Conservation (phyloP, 306 rosid genomes). For the Ammopiptanthus mongolicus region DNA sequence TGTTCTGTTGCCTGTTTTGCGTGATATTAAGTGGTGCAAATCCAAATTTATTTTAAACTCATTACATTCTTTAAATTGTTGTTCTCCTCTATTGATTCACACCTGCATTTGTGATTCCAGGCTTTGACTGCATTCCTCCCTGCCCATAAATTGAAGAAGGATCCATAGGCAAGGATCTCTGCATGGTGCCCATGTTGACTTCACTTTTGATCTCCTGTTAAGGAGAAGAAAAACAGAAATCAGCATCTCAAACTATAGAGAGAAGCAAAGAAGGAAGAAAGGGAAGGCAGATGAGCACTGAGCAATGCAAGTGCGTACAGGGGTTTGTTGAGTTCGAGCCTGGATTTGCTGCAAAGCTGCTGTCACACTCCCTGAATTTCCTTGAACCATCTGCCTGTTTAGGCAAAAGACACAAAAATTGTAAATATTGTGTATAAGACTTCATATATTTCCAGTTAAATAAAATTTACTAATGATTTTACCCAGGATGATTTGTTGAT, state of each 20-base stretch:
- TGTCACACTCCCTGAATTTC: conserved; percentile 66
- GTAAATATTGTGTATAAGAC: conserved; percentile 14
- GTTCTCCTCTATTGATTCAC: background rate
- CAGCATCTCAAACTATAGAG: conserved; percentile 7
- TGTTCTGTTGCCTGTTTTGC: conserved; percentile 4
- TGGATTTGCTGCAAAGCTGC: conserved; percentile 92
- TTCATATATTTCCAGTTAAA: conserved; percentile 15
- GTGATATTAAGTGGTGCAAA: conserved; percentile 1
- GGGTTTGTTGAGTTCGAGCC: conserved; percentile 62
- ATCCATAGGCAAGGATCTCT: conserved; percentile 82
- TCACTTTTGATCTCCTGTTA: conserved; percentile 71
- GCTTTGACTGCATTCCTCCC: conserved; percentile 77
- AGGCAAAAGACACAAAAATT: conserved; percentile 16
- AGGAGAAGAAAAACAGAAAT: conserved; percentile 3
- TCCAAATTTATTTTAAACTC: background rate
- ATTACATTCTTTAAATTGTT: background rate
- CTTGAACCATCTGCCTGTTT: conserved; percentile 85
- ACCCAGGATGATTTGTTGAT: conserved; percentile 86
- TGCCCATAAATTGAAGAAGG: conserved; percentile 77
- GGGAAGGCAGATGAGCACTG: conserved; percentile 1
- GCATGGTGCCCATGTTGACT: conserved; percentile 62
- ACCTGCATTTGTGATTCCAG: conserved; percentile 84
- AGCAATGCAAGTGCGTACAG: conserved; percentile 39
- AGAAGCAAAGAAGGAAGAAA: conserved; percentile 10
- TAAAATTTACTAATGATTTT: conserved; percentile 19